Base-by-base conservation (phyloP, 2,329 filamentous ascomycete species). In the Colletotrichum kahawae region DNA sequence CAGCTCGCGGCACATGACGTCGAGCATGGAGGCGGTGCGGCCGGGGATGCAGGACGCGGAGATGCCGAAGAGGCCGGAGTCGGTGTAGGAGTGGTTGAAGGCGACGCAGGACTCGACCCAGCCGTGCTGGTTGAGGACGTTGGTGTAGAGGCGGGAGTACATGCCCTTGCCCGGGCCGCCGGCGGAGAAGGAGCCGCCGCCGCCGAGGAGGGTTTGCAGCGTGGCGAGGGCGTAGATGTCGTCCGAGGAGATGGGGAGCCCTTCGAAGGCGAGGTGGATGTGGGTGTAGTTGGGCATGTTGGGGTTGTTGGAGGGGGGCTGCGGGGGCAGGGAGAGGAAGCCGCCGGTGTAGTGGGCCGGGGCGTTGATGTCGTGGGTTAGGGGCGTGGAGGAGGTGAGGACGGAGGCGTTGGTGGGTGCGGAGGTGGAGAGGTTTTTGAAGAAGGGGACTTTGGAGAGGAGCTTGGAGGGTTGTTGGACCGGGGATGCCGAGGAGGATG, bases 111-210 rank as follows among this genome's bases (percentile, higher is more conserved):
- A 96, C 86, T 99, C 97, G 31, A 99, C 95, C 96, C 96, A 99
- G 79, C 94, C 95, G 86, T 98, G 93, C 86, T 98, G 96, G 88
- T 99, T 99, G 67, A 99, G 91, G 1, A 98, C 96, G 83, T 98
- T 98, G 77, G 96, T 98, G 89, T 98, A 99, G 10, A 99, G 91
- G 14, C 97, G 94, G 48, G 95, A 98, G 89, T 98, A 98, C 97
- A 99, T 99, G 83, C 97, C 97, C 88, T 99, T 99, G 68, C 97
- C 97, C 6, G 97, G 97, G 0, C 97, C 97, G 80, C 97, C 97
- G 69, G 97, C 97, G 18, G 95, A 98, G 88, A 99, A 99, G 71
- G 96, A 98, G 29, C 97, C 97, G 64, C 97, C 97, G 63, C 97
- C 97, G 73, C 97, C 97, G 38, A 99, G 94, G 12, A 99, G 93